Evolutionary conservation across 495 filamentous ascomycete genomes (phyloP), one percentile per base, ranked within the genome.

Genomic region (Aspergillus funiculosus): DNA sequence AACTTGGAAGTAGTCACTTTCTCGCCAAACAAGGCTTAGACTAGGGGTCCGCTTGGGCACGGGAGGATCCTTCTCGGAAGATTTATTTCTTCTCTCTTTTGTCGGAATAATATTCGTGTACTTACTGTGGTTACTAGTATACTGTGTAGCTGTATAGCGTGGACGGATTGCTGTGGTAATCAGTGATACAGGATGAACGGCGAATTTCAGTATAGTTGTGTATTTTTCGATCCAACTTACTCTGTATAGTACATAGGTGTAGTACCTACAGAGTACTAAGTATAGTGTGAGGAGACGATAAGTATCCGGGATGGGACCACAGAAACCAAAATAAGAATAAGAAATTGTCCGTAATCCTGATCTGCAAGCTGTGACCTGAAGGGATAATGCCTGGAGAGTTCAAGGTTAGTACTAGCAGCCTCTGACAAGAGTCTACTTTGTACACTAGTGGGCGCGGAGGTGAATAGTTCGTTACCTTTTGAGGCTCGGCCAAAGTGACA

Each of bases 71-170:
- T 48, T 40, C 27, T 43, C 50, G 50, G 50, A 44, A 52, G 22
- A 52, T 48, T 52, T 43, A 7, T 11, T 38, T 11, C 29, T 15
- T 24, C 21, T 27, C 26, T 18, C 20, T 41, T 20, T 31, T 42
- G 42, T 41, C 49, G 42, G 49, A 40, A 46, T 39, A 27, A 46
- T 39, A n/a, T n/a, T n/a, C n/a, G n/a, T n/a, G n/a, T n/a, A n/a
- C n/a, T n/a, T n/a, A n/a, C n/a, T n/a, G n/a, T n/a, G n/a, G n/a
- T n/a, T n/a, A n/a, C n/a, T n/a, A n/a, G n/a, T n/a, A n/a, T n/a
- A n/a, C n/a, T n/a, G n/a, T n/a, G n/a, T n/a, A n/a, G n/a, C n/a
- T n/a, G n/a, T n/a, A n/a, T n/a, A n/a, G n/a, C n/a, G n/a, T n/a
- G n/a, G n/a, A n/a, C n/a, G n/a, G n/a, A n/a, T n/a, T n/a, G n/a